Evolutionary conservation across 2,329 filamentous ascomycete species (phyloP).

Genomic region (Apiospora kogelbergensis): DNA sequence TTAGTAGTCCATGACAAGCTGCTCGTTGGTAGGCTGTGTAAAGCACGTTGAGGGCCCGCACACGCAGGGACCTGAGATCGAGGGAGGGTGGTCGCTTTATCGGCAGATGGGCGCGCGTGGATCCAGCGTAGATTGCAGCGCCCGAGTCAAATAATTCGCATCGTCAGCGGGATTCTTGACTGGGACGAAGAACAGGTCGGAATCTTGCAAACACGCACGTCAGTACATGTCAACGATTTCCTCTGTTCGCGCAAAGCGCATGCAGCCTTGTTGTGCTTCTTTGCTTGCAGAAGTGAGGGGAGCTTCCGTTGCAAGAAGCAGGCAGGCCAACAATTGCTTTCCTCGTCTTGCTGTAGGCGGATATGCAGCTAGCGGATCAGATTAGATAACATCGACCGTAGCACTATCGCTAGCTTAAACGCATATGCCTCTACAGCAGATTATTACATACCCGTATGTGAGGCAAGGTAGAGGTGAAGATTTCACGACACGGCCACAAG

Average conservation of each 20-base stretch:
- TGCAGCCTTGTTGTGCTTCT: background rate
- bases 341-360: background rate
- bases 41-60: constrained; percentile 1
- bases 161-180: background rate
- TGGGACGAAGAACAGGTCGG: background rate
- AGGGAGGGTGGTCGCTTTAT: background rate
- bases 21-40: constrained; percentile 7
- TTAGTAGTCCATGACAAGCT: constrained; percentile 26
- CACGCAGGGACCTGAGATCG: background rate
- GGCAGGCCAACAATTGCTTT: background rate
- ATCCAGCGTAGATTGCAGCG: background rate
- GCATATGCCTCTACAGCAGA: background rate
- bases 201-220: background rate
- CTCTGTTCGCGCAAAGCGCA: background rate
- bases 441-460: background rate
- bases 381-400: background rate
- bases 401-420: background rate
- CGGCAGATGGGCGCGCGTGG: background rate
- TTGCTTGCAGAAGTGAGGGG: background rate
- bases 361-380: background rate
- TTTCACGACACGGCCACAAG: background rate
- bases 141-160: background rate
- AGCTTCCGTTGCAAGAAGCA: background rate
- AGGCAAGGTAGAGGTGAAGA: background rate
- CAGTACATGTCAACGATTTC: background rate